Conservation (phyloP, 495 filamentous ascomycete genomes). For the Podospora pseudopauciseta region DNA sequence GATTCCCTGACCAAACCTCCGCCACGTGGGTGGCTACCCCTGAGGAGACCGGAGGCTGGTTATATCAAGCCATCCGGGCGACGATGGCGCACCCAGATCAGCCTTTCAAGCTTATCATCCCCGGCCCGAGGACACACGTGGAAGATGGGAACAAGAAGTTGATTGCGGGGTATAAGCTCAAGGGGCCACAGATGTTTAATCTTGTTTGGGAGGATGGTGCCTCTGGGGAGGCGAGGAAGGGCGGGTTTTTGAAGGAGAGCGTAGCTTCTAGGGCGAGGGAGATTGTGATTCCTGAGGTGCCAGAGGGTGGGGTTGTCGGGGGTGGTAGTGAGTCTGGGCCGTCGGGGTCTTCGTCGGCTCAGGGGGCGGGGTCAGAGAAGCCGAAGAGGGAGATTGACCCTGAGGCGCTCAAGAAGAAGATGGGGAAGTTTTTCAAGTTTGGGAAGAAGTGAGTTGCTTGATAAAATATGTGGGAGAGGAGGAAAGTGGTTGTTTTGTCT, state of each 20-base stretch:
- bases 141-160: conserved; percentile 49
- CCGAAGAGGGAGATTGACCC: conserved; percentile 40
- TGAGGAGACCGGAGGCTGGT: conserved; percentile 56
- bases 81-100: conserved; percentile 46
- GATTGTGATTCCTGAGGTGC: conserved; percentile 49
- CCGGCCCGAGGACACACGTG: conserved; percentile 32
- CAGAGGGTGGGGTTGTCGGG: conserved; percentile 37
- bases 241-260: conserved; percentile 62
- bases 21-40: conserved; percentile 62
- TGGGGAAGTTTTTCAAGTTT: conserved; percentile 71
- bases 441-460: conserved; percentile 42
- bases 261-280: conserved; percentile 63
- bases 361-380: conserved; percentile 44
- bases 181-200: conserved; percentile 67
- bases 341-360: conserved; percentile 28
- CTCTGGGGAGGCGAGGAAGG: conserved; percentile 43
- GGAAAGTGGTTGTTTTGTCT: not conserved
- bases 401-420: conserved; percentile 44
- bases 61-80: conserved; percentile 64
- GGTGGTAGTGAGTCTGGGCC: conserved; percentile 39
- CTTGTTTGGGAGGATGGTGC: conserved; percentile 68
- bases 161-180: conserved; percentile 67
- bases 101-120: conserved; percentile 50
- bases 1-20: conserved; percentile 79
- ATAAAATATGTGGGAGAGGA: too few relatives aligned